A percentile compares a stretch with the other conserved stretches of the same genome.
phyloP scores from a whole-genome alignment of 148 eudicot genomes.

The Rhododendron ovatum region DNA sequence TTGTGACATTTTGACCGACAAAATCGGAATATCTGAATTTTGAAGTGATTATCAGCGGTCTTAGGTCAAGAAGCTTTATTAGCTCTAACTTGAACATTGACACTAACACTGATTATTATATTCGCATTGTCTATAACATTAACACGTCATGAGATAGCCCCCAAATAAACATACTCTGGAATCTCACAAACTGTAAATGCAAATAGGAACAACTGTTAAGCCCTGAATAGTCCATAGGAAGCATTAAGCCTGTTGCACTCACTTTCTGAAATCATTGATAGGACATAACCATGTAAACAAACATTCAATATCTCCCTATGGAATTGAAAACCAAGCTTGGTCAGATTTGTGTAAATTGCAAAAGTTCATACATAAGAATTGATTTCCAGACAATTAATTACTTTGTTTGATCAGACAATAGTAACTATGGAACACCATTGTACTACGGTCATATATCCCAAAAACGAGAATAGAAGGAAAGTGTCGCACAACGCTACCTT shows the following conservation, averaged over 20 bases:
- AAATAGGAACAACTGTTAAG: neutral
- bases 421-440: neutral
- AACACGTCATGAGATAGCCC: neutral
- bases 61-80: neutral
- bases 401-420: neutral
- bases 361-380: neutral
- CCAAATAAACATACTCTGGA: neutral
- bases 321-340: neutral
- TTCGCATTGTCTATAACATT: neutral
- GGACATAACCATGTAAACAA: neutral
- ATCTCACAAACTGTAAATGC: neutral
- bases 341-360: neutral
- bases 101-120: neutral
- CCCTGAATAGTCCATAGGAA: neutral
- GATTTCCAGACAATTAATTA: neutral
- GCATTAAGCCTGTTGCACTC: neutral
- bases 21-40: conserved; percentile 74
- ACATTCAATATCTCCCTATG: neutral
- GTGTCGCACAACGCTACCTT: conserved; percentile 36
- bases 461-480: neutral
- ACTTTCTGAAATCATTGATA: neutral
- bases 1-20: conserved; percentile 98
- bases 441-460: neutral
- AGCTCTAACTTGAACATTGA: neutral
- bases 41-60: neutral